Percentiles rank a stretch among this genome's conserved stretches.
phyloP scores from a whole-genome alignment of 2,329 filamentous ascomycete species.

The Nannizzia gypsea region DNA sequence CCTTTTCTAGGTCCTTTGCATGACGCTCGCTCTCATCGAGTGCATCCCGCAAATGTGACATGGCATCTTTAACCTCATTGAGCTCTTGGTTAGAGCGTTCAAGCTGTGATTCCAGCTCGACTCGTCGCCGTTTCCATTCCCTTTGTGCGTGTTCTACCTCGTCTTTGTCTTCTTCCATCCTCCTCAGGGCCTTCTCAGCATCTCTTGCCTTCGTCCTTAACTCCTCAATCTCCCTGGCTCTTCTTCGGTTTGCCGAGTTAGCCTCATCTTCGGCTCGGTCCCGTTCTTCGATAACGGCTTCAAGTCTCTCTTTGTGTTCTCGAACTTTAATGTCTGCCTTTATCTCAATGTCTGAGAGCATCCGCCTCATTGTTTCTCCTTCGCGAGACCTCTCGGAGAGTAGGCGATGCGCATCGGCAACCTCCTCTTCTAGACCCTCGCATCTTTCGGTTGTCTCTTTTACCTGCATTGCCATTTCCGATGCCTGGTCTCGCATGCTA shows the following conservation, averaged over 20 bases:
- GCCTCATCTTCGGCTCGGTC: constrained; percentile 88
- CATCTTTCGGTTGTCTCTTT: constrained; percentile 74
- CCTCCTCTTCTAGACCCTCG: constrained; percentile 82
- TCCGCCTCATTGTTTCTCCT: constrained; percentile 83
- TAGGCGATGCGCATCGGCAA: constrained; percentile 75
- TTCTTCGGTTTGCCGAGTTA: constrained; percentile 60
- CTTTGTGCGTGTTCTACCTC: constrained; percentile 62
- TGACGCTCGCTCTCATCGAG: constrained; percentile 82
- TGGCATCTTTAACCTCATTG: constrained; percentile 61
- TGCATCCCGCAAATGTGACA: constrained; percentile 64
- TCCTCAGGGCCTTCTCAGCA: constrained; percentile 63
- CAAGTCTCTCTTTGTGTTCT: constrained; percentile 81
- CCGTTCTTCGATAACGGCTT: constrained; percentile 82
- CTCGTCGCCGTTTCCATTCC: constrained; percentile 60
- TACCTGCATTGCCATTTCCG: constrained; percentile 79
- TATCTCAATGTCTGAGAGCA: constrained; percentile 76
- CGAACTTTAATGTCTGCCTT: constrained; percentile 69
- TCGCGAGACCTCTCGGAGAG: constrained; percentile 81
- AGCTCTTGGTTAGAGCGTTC: constrained; percentile 61
- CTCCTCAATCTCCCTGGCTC: constrained; percentile 76
- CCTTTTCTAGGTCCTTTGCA: constrained; percentile 69
- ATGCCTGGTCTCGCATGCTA: constrained; percentile 85
- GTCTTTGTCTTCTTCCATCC: constrained; percentile 61
- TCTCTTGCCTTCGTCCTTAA: constrained; percentile 67
- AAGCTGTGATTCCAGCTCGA: constrained; percentile 62